Evolutionary conservation across 2,329 filamentous ascomycete genomes (phyloP), one percentile per base, ranked within the genome.

Genomic region (Fusarium pseudograminearum): DNA sequence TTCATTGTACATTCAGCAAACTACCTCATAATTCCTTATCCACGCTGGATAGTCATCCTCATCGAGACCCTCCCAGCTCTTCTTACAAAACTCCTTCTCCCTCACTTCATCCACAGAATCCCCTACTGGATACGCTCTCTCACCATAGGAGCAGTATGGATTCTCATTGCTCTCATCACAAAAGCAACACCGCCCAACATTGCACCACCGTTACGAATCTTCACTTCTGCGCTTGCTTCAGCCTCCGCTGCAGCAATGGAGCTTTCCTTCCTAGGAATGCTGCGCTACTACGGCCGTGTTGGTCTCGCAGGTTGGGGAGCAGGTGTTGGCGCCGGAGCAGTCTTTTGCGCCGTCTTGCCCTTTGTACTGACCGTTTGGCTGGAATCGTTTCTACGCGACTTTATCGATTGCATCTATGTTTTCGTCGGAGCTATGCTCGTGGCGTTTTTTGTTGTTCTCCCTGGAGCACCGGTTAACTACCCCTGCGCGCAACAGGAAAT

Each of bases 251-350:
- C 78, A 5, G 73, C 72, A 7, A 77, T 73, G 52, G 78, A 81
- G 18, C 62, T 80, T 3, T 76, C 74, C 3, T 78, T 76, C 51
- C 46, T 80, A n/a, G 75, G 75, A 16, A 72, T 74, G 72, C 52
- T 76, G 15, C 72, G 75, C 0, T 70, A 74, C 14, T 77, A 79
- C 38, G 76, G 78, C 20, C 69, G 69, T 45, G 55, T 67, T n/a
- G 78, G 74, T 1, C 64, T 81, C 20, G 73, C 72, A 3, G 79
- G 79, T 31, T 81, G 79, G 79, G 79, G 77, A 42, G 63, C 78
- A 2, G 79, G 78, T 2, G 74, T 75, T 7, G 79, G 78, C 15
- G 70, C 72, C 1, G 79, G 76, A 1, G 65, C 71, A 12, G 57
- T 78, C 9, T 67, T 76, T 20, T 73, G 74, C 34, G 74, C 77